These are phyloP conservation scores for Plasmodium knowlesi DNA, from an alignment of 169 alveolate genomes.

Conservation along the genomic window DNA sequence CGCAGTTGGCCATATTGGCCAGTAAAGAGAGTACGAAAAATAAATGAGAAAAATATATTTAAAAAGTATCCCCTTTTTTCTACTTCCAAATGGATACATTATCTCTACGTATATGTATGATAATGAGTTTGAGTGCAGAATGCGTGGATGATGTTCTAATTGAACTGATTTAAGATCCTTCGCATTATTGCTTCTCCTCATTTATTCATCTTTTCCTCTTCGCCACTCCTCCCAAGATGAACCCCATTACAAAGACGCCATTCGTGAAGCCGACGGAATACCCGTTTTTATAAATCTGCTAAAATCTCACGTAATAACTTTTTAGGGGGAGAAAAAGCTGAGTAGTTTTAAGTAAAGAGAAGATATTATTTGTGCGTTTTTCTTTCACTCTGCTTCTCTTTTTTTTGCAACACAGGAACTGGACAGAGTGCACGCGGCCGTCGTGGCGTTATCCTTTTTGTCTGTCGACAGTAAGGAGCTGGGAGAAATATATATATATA, in stretches of 20 bases:
- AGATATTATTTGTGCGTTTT: neutral
- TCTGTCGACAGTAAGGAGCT: slow-evolving; percentile 87
- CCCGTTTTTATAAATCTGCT: slow-evolving; percentile 85
- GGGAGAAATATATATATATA: neutral
- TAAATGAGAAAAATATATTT: neutral
- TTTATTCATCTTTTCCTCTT: neutral
- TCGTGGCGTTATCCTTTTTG: slow-evolving; percentile 92
- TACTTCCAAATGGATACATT: neutral
- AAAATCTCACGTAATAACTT: slow-evolving; percentile 78
- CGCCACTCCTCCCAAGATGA: slow-evolving; percentile 70
- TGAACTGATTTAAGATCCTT: neutral
- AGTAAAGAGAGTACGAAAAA: slow-evolving; percentile 78
- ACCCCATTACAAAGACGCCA: slow-evolving; percentile 87
- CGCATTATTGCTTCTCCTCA: neutral
- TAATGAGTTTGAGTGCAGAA: neutral
- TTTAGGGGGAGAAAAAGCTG: slow-evolving; percentile 22
- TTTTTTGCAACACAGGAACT: slow-evolving; percentile 78
- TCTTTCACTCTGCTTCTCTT: neutral
- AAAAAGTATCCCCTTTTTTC: neutral
- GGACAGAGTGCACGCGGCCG: slow-evolving; percentile 93
- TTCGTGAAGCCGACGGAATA: slow-evolving; percentile 87
- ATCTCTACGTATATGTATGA: neutral
- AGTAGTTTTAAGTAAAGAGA: slow-evolving; percentile 19
- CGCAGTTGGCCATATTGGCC: slow-evolving; percentile 94
- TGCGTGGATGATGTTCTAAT: neutral